Base-by-base conservation (phyloP, 148 eudicot species). In the Camellia sinensis region DNA sequence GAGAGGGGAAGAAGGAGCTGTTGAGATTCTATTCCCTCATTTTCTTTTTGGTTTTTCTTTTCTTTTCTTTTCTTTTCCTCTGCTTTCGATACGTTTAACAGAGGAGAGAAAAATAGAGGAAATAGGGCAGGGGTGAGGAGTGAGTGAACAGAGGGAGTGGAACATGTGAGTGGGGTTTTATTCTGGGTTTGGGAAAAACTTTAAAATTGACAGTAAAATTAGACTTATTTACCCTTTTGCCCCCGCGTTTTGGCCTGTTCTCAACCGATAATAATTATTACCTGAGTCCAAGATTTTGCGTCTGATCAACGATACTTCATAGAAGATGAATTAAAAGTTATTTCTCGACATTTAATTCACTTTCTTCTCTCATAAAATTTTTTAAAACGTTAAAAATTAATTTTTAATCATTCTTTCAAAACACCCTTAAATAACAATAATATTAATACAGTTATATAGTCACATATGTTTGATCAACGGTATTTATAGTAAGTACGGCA, bases 1-100 rank as follows among this genome's bases (percentile, higher is more conserved):
- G 76, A n/a, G 78, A 22, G 72, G 76, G 77, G 41, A 72, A 60
- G 84, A 80, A 83, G 76, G 80, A 74, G 82, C 78, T 85, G 87
- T 84, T 78, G 87, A 85, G 66, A 79, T 85, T 70, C 79, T 81
- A 67, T 79, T 82, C 80, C 77, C 65, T 69, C 73, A 46, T 41
- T 56, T 44, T 40, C 65, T 29, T 29, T 29, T 29, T 29, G 37
- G 37, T 22, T 41, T 56, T 44, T 40, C 65, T 41, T 56, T 44
- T 40, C 65, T 41, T 56, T 44, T 40, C 65, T 17, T 73, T 69
- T 56, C 50, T 43, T 41, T 56, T 69, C 80, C 76, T 73, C 77
- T 78, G 78, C 72, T 80, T 65, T 67, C 69, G 37, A 22, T 44
- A 29, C 22, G 72, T 81, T 81, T 83, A 65, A 82, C 85, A 86